Evolutionary conservation across 2,329 filamentous ascomycete species (phyloP), one percentile per base, ranked within the genome.

Genomic region (Arthrobotrys megalospora): DNA sequence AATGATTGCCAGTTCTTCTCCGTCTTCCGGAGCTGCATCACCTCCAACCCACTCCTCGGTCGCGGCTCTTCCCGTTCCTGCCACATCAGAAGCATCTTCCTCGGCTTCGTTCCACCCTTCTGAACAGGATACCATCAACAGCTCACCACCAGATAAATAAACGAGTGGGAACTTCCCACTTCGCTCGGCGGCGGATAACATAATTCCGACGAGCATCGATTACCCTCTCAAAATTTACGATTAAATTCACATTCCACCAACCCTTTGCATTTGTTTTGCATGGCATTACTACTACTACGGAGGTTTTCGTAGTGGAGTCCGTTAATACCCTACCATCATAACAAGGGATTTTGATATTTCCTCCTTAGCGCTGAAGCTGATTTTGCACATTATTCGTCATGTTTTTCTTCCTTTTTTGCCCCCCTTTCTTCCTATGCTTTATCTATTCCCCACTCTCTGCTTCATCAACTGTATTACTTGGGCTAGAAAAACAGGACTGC

Each of bases 101-200:
- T 62, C 68, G 14, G 70, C 76, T 28, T 79, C 76, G 3, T 73
- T 79, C 48, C 68, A 79, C n/a, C 64, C 76, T 36, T 75, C 76
- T 19, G 76, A 79, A 38, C 70, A 79, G 21, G 69, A 79, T 58
- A 73, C 76, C 0, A 69, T 79, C 32, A 75, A 78, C 24, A 78
- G 75, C 48, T 78, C 75, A n/a, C 76, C 76, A 21, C 76, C 76
- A 60, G 76, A 79, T 10, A 79, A 79, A 67, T 73, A 75, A 53
- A 43, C 34, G 6, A 14, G 38, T 16, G 3, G 32, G 5, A n/a
- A 14, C 11, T 14, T 34, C 32, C 41, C 10, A 38, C 24, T 2
- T 34, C 6, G 7, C 41, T 48, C 19, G 52, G 19, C 8, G 10
- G 21, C 12, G 38, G 36, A 52, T 41, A 16, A 21, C 14, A 47